Percentiles rank a stretch among this genome's conserved stretches.
Evolutionary conservation across 192 early-diverging fungal genomes (phyloP).

Genomic region (Podila clonocystis): DNA sequence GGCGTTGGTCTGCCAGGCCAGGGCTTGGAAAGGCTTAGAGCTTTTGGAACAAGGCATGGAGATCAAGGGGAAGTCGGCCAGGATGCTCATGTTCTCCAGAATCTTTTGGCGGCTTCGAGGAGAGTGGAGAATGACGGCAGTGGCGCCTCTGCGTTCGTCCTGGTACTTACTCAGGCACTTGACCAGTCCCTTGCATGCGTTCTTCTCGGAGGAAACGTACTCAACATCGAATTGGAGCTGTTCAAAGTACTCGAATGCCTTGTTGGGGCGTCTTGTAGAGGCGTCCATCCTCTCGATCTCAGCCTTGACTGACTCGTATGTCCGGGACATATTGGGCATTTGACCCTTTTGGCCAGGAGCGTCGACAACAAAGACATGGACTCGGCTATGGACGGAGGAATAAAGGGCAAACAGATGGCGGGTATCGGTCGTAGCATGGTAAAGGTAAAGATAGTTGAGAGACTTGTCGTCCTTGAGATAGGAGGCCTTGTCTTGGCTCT

Average conservation of each 20-base stretch:
- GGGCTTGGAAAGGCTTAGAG: conserved; percentile 77
- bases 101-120: conserved; percentile 61
- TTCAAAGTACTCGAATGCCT: conserved; percentile 61
- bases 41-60: conserved; percentile 74
- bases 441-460: conserved; percentile 78
- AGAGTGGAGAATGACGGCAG: conserved; percentile 81
- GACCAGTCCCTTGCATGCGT: conserved; percentile 67
- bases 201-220: conserved; percentile 58
- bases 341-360: conserved; percentile 49
- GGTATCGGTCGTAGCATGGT: conserved; percentile 70
- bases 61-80: conserved; percentile 79
- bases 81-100: conserved; percentile 55
- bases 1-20: conserved; percentile 87
- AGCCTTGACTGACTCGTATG: conserved; percentile 70
- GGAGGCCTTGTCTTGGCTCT: conserved; percentile 25
- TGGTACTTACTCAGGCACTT: conserved; percentile 69
- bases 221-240: conserved; percentile 61
- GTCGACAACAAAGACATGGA: conserved; percentile 84
- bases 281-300: conserved; percentile 47
- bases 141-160: conserved; percentile 68
- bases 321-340: conserved; percentile 40
- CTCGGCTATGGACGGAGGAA: conserved; percentile 60
- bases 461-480: conserved; percentile 50
- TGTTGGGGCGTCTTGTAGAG: conserved; percentile 39
- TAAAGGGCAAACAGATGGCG: conserved; percentile 80